These are phyloP conservation scores for Eucalyptus fibrosa DNA, from an alignment of 345 rosid genomes.

Conservation along the genomic window DNA sequence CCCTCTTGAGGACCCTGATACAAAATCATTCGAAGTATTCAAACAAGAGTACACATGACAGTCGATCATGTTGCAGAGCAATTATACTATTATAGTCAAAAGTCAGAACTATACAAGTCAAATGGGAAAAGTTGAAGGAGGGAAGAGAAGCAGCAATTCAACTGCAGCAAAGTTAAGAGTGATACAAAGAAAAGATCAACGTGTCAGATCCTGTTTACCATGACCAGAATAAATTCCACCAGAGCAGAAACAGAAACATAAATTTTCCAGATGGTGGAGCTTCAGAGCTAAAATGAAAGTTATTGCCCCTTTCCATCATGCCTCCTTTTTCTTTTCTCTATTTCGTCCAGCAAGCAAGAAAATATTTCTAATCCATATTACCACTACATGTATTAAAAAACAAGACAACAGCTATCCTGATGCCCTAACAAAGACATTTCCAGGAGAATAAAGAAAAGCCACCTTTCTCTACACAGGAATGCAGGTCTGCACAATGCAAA, in stretches of 20 bases:
- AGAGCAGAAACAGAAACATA: not conserved
- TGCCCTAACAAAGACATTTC: not conserved
- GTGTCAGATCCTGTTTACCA: not conserved
- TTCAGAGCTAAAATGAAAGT: not conserved
- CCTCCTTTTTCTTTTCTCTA: not conserved
- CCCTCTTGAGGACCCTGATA: conserved; percentile 29
- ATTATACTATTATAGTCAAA: not conserved
- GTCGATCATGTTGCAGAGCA: not conserved
- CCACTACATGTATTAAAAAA: not conserved
- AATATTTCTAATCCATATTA: not conserved
- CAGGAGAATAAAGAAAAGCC: not conserved
- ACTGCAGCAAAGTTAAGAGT: not conserved
- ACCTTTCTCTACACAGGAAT: not conserved
- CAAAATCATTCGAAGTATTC: not conserved
- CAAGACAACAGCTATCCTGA: not conserved
- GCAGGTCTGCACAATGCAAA: not conserved
- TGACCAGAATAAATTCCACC: not conserved
- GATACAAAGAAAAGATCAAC: not conserved
- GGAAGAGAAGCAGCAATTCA: not conserved
- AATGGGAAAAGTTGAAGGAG: not conserved
- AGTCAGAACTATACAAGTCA: not conserved
- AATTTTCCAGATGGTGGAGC: not conserved
- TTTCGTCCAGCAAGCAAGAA: not conserved
- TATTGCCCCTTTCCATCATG: not conserved
- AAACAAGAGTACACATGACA: not conserved